phyloP scores from a whole-genome alignment of 2,329 filamentous ascomycete genomes.

The Monilinia aucupariae region DNA sequence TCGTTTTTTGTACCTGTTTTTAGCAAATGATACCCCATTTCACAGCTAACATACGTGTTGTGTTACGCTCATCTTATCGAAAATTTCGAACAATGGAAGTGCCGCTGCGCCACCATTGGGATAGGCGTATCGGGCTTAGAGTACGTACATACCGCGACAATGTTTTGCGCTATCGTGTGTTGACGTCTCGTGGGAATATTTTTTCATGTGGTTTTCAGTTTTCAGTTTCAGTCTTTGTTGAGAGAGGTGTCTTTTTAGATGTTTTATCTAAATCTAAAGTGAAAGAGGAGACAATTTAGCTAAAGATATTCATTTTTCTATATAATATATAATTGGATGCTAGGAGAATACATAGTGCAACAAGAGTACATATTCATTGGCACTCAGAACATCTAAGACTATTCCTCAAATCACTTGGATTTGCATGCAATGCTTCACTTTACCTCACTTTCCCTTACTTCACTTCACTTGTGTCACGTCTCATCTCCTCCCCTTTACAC shows the following conservation, averaged over 20 bases:
- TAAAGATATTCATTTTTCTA: background rate
- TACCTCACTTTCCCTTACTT: too few species aligned
- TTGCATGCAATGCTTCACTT: too few species aligned
- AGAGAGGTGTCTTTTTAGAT: background rate
- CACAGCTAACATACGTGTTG: slow-evolving; percentile 37
- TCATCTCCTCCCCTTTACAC: too few species aligned
- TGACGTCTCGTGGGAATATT: slow-evolving; percentile 31
- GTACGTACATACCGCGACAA: slow-evolving; percentile 41
- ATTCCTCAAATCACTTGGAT: too few species aligned
- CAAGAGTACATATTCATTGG: too few species aligned
- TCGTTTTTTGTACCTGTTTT: slow-evolving; percentile 18
- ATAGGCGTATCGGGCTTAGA: slow-evolving; percentile 43
- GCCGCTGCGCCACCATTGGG: slow-evolving; percentile 45
- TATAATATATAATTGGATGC: background rate
- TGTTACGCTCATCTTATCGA: slow-evolving; percentile 39
- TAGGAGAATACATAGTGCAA: too few species aligned
- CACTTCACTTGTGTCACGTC: too few species aligned
- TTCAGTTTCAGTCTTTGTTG: background rate
- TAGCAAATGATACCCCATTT: slow-evolving; percentile 48
- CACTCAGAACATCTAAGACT: too few species aligned
- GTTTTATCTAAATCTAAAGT: background rate
- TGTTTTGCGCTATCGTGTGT: slow-evolving; percentile 48
- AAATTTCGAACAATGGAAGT: slow-evolving; percentile 41
- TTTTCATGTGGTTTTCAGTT: background rate
- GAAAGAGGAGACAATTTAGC: too few species aligned